Base-by-base conservation (phyloP, 352 stramenopile species). In the Globisporangium emineosum region DNA sequence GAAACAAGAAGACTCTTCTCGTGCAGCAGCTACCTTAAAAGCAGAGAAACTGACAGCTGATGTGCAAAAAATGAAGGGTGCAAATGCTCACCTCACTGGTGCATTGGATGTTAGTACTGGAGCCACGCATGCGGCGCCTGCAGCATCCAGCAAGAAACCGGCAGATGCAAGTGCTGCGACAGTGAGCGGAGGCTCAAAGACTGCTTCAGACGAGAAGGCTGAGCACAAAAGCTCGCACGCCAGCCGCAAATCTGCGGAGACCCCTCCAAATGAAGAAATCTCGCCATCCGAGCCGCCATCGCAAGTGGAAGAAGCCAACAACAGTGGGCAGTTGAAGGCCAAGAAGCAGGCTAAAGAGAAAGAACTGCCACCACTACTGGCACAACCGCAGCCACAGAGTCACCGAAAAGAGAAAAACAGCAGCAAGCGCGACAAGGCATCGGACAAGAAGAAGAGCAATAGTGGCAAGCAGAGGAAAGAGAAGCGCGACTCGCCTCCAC, bases 381-480 rank as follows among this genome's bases (percentile, higher is more conserved):
- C 17, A 9, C 23, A 29, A 25, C 17, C 4, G 29, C 53, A 55
- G 23, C 25, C 30, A 42, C 43, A 52, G 59, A 56, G 49, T 25
- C 47, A 68, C 9, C 73, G 75, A 42, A 88, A 86, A 49, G 79
- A 91, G 15, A 89, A 87, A 30, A 49, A 7, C 23, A 21, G 2
- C 5, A 45, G 13, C 25, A 69, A 65, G 13, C 64, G 64, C 29
- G 64, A 69, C 13, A 69, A 65, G 33, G 23, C 57, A 1, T 17
- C 52, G 8, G 77, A 86, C 53, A 88, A 83, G 62, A 89, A 83
- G 40, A 69, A 69, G 5, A 45, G 43, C 33, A 69, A 70, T 30
- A 71, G 57, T 23, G 29, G 37, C 37, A 60, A 68, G 61, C 61
- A 58, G 25, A 88, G 83, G 57, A 92, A 90, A 66, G 81, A 90